Conservation (phyloP, 2,329 filamentous ascomycete species). For the Sodiomyces alkalinus region DNA sequence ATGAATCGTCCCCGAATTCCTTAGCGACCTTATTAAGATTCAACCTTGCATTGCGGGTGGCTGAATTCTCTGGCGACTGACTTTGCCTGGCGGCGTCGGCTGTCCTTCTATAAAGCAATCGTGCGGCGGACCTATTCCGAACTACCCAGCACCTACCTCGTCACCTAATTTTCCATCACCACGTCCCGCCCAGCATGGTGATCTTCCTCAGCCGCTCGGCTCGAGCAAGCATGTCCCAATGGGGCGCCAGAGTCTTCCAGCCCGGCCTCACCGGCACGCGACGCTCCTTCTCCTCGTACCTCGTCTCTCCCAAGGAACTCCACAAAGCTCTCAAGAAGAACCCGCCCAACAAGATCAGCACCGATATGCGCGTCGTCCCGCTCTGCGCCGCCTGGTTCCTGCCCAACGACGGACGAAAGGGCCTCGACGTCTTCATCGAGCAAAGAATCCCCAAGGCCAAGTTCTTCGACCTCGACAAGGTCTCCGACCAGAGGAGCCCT, state of each 20-base stretch:
- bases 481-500: slow-evolving; percentile 74
- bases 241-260: slow-evolving; percentile 16
- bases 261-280: slow-evolving; percentile 19
- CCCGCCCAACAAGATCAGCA: slow-evolving; percentile 62
- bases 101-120: no score
- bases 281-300: slow-evolving; percentile 59
- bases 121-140: no score
- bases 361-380: slow-evolving; percentile 70
- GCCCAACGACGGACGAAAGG: slow-evolving; percentile 75
- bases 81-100: no score
- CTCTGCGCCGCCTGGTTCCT: slow-evolving; percentile 94
- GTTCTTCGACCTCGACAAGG: slow-evolving; percentile 91
- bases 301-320: slow-evolving; percentile 75
- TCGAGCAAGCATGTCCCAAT: slow-evolving; percentile 19
- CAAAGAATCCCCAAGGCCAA: slow-evolving; percentile 76
- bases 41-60: no score
- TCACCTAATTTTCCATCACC: no score
- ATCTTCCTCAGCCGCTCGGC: slow-evolving; percentile 26
- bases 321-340: slow-evolving; percentile 70
- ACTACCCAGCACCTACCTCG: no score
- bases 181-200: no score
- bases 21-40: no score
- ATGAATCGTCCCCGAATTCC: no score
- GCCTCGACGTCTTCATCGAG: slow-evolving; percentile 65
- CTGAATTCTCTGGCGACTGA: no score